Evolutionary conservation across 148 eudicot species (phyloP).

Genomic region (Vaccinium myrtillus): DNA sequence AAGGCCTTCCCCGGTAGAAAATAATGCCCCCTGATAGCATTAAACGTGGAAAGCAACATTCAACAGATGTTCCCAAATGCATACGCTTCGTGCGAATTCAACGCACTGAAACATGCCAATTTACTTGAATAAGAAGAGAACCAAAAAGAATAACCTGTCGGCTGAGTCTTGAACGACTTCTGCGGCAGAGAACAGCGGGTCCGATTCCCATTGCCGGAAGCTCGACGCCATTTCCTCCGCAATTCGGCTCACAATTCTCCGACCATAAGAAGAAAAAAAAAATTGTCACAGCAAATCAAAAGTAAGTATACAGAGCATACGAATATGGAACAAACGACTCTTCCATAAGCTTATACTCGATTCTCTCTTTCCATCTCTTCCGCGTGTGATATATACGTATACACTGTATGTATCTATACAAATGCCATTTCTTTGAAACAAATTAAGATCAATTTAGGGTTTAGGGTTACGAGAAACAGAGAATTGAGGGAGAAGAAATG

Average conservation of each 20-base stretch:
- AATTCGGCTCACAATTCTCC: neutral
- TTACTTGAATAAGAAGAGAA: neutral
- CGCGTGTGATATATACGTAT: neutral
- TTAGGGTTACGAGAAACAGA: neutral
- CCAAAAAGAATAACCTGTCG: slow-evolving; percentile 23
- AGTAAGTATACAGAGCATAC: neutral
- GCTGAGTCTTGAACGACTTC: slow-evolving; percentile 46
- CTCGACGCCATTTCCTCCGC: slow-evolving; percentile 25
- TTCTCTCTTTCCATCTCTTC: neutral
- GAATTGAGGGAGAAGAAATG: neutral
- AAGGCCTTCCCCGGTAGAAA: no score
- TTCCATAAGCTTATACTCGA: neutral
- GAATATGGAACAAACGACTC: neutral
- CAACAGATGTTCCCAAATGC: neutral
- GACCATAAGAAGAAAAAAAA: neutral
- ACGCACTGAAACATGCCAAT: neutral
- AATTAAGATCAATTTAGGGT: neutral
- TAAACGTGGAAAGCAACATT: neutral
- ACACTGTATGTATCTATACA: neutral
- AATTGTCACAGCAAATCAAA: neutral
- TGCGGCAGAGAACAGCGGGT: slow-evolving; percentile 43
- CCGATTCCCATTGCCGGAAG: slow-evolving; percentile 35
- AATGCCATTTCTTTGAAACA: no score
- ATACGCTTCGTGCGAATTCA: neutral
- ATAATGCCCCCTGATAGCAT: no score